Percentiles rank a stretch among this genome's conserved stretches.
These are phyloP conservation scores for Pythium phragmitis DNA, from an alignment of 352 stramenopile genomes.

Conservation along the genomic window DNA sequence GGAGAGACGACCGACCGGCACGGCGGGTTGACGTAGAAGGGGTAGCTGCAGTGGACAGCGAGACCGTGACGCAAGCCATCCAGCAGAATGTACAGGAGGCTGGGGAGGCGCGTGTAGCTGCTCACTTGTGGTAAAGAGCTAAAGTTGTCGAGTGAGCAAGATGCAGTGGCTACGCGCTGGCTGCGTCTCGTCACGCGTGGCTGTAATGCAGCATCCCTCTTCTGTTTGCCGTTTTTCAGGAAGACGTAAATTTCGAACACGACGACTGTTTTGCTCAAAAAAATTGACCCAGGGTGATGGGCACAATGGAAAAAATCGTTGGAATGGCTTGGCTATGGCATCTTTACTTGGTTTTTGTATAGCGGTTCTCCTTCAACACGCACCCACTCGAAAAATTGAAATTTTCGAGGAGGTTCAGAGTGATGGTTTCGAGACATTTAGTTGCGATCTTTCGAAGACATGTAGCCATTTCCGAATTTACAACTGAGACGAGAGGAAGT, in stretches of 20 bases:
- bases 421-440: slow-evolving; percentile 5
- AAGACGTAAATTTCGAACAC: not conserved
- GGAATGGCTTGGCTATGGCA: not conserved
- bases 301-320: not conserved
- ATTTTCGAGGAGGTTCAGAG: not conserved
- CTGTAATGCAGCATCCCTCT: not conserved
- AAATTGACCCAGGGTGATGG: not conserved
- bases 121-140: not conserved
- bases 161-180: slow-evolving; percentile 5
- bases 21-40: too few species aligned
- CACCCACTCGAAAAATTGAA: not conserved
- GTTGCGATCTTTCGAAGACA: not conserved
- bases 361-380: not conserved
- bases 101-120: not conserved
- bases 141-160: slow-evolving; percentile 11
- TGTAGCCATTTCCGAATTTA: not conserved
- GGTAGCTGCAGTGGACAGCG: too few species aligned
- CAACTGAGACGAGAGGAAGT: not conserved
- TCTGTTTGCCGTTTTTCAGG: not conserved
- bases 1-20: not conserved
- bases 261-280: not conserved
- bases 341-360: slow-evolving; percentile 1
- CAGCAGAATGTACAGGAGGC: not conserved
- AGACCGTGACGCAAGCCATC: slow-evolving; percentile 10
- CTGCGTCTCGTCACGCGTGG: slow-evolving; percentile 3